These are phyloP conservation scores for Syncephalis plumigaleata DNA, from an alignment of 371 early-diverging fungal species.

Conservation along the genomic window DNA sequence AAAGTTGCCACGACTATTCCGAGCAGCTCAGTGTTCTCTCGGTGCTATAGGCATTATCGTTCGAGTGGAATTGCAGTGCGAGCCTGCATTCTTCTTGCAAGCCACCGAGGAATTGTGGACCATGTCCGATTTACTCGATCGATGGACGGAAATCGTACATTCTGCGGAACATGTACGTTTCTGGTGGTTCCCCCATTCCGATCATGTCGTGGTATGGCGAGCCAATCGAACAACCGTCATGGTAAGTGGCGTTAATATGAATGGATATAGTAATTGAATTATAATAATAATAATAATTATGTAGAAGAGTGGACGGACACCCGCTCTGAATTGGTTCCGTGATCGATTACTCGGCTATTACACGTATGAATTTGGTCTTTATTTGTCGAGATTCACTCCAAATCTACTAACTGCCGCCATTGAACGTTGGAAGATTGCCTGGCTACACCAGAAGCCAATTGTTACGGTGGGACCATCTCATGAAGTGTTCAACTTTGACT, in stretches of 20 bases:
- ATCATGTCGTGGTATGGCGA: constrained; percentile 56
- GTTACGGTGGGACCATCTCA: constrained; percentile 18
- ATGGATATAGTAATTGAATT: no score
- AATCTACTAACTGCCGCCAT: constrained; percentile 26
- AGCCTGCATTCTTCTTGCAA: constrained; percentile 44
- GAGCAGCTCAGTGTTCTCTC: constrained; percentile 53
- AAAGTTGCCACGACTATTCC: constrained; percentile 30
- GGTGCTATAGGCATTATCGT: constrained; percentile 65
- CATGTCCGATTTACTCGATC: constrained; percentile 30
- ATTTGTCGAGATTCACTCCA: constrained; percentile 35
- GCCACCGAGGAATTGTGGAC: constrained; percentile 46
- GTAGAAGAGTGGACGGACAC: neutral
- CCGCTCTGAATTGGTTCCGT: constrained; percentile 17
- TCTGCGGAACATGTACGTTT: constrained; percentile 65
- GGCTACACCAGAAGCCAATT: neutral
- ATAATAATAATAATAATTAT: neutral
- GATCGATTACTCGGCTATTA: constrained; percentile 36
- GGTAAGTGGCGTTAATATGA: no score
- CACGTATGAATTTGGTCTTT: constrained; percentile 45
- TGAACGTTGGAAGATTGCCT: constrained; percentile 21
- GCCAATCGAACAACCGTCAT: constrained; percentile 46
- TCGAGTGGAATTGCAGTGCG: constrained; percentile 47
- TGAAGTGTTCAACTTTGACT: constrained; percentile 68
- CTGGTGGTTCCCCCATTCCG: constrained; percentile 78
- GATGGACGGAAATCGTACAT: constrained; percentile 29